Evolutionary conservation across 306 rosid species (phyloP).

Genomic region (Sicyos baderoa): DNA sequence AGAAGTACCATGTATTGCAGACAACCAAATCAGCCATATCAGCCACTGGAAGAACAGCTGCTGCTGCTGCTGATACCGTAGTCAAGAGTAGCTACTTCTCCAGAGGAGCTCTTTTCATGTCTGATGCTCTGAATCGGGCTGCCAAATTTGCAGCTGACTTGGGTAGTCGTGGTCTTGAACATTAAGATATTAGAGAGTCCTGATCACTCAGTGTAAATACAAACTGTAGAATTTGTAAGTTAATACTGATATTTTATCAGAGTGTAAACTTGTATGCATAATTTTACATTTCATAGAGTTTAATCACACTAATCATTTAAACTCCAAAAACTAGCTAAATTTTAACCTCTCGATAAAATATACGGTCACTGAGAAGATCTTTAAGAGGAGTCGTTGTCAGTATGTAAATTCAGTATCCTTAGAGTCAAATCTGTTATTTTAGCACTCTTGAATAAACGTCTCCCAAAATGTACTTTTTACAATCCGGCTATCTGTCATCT

Average conservation of each 20-base stretch:
- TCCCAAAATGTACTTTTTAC: too few species aligned
- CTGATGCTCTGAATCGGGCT: conserved; percentile 48
- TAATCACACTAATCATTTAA: background rate
- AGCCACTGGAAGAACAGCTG: conserved; percentile 61
- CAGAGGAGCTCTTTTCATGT: conserved; percentile 73
- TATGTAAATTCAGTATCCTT: conserved; percentile 9
- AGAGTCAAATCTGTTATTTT: background rate
- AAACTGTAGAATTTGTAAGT: too few species aligned
- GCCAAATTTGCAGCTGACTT: conserved; percentile 65
- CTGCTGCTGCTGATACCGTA: conserved; percentile 48
- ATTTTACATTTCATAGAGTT: background rate
- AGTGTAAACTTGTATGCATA: background rate
- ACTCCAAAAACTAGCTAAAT: background rate
- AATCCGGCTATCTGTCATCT: too few species aligned
- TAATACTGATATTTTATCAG: background rate
- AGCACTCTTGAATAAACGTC: too few species aligned
- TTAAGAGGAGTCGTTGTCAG: background rate
- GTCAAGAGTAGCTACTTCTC: conserved; percentile 75
- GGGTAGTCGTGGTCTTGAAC: conserved; percentile 40
- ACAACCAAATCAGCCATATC: conserved; percentile 55
- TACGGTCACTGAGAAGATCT: background rate
- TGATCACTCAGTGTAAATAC: conserved; percentile 5
- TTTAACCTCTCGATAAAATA: background rate
- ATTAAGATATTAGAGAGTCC: conserved; percentile 23
- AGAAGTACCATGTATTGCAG: conserved; percentile 39